Base-by-base conservation (phyloP, 495 filamentous ascomycete genomes). In the Aspergillus olivimuriae region DNA sequence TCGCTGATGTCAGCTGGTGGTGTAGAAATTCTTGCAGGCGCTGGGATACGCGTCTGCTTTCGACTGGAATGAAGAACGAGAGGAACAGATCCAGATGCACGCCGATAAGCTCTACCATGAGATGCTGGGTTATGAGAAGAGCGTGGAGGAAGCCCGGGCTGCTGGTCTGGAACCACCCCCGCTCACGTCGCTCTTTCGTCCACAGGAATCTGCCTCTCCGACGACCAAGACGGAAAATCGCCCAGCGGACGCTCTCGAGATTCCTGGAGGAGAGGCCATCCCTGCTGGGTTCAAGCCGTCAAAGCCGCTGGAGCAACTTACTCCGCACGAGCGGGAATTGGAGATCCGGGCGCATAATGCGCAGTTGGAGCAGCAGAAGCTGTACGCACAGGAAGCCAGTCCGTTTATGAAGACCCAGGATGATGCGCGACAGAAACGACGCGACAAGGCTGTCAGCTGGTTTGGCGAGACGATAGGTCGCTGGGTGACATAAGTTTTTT, bases 41-140 rank as follows among this genome's bases (percentile, higher is more conserved):
- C 66, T 98, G 21, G 92, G 92, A n/a, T 98, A 95, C 60, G 73
- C 94, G 49, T 75, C 77, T 0, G 73, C 72, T 28, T 72, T 76
- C 47, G 69, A 82, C 11, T 75, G 80, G n/a, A 69, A 78, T 26
- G 51, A 58, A 11, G 83, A 83, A 34, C 74, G 82, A 39, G 86
- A 94, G 51, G 92, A 97, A 68, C 70, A 78, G 43, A 94, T 98
- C 47, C 92, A 98, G 66, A 86, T 98, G 85, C 88, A 94, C 62
- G 90, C 88, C 39, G 89, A 96, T 64, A 80, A 75, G 41, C 71
- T 96, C 23, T 96, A 89, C 60, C 88, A 92, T 49, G 75, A 81
- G 48, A 85, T 95, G 83, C 62, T 91, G 15, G 72, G 75, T 37
- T 88, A 89, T 56, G 87, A 96, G 65, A 64, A 64, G 31, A 74